Evolutionary conservation across 2,329 filamentous ascomycete genomes (phyloP).

Genomic region (Fusarium illudens): DNA sequence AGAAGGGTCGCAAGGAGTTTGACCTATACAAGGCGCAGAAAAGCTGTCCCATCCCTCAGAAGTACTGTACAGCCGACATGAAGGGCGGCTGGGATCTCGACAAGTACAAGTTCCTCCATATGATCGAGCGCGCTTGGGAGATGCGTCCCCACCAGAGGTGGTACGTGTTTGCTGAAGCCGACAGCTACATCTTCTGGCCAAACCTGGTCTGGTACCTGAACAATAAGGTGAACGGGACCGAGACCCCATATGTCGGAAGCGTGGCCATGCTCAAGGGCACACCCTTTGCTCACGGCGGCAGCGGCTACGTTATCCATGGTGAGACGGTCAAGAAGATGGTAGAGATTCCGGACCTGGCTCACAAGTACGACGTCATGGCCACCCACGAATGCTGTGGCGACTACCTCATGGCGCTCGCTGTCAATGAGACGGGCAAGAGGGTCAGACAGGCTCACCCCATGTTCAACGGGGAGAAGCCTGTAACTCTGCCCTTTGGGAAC

Average conservation of each 20-base stretch:
- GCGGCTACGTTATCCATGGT: constrained; percentile 64
- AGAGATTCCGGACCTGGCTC: constrained; percentile 53
- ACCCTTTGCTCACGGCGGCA: constrained; percentile 65
- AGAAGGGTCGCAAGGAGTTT: constrained; percentile 54
- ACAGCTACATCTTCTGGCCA: constrained; percentile 65
- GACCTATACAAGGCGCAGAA: constrained; percentile 56
- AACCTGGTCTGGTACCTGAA: constrained; percentile 61
- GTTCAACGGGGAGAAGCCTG: constrained; percentile 65
- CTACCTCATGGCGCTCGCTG: constrained; percentile 57
- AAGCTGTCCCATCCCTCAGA: constrained; percentile 57
- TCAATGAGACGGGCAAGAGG: constrained; percentile 55
- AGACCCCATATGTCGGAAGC: constrained; percentile 61
- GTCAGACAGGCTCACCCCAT: constrained; percentile 59
- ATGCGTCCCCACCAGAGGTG: constrained; percentile 63
- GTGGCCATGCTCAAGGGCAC: constrained; percentile 55
- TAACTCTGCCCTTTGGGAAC: constrained; percentile 57
- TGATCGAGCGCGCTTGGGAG: constrained; percentile 64
- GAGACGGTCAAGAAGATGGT: constrained; percentile 60
- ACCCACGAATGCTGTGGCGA: constrained; percentile 61
- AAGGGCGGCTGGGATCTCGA: constrained; percentile 62
- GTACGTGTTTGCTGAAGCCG: constrained; percentile 68
- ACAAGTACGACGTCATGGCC: constrained; percentile 57
- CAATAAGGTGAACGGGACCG: constrained; percentile 51
- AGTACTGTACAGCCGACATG: constrained; percentile 51
- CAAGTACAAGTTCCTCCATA: constrained; percentile 69